phyloP scores from a whole-genome alignment of 176 grass and related monocot genomes.

The Paspalum vaginatum region DNA sequence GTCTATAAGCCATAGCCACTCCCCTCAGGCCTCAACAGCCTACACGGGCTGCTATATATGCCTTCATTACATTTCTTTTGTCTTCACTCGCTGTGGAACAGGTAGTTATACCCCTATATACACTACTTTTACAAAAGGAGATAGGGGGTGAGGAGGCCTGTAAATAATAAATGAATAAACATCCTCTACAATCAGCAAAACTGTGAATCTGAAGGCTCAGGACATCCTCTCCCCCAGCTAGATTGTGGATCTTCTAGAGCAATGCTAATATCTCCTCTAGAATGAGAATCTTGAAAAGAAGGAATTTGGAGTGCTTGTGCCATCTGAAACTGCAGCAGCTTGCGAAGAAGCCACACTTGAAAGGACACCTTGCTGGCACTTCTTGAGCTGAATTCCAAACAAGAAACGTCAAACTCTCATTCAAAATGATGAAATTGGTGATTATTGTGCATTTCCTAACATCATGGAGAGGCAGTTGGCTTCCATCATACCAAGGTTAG shows the following conservation, averaged over 20 bases:
- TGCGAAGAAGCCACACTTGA: slow-evolving; percentile 58
- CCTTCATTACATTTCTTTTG: neutral
- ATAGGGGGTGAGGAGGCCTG: slow-evolving; percentile 12
- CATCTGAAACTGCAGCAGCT: slow-evolving; percentile 56
- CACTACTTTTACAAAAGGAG: slow-evolving; percentile 51
- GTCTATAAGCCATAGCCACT: neutral
- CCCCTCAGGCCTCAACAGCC: too few species aligned
- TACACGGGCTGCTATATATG: slow-evolving; percentile 10
- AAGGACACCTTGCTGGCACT: slow-evolving; percentile 83
- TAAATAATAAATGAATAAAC: slow-evolving; percentile 54
- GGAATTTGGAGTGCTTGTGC: slow-evolving; percentile 52
- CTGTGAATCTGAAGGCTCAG: slow-evolving; percentile 13
- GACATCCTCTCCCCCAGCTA: slow-evolving; percentile 9
- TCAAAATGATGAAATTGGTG: neutral
- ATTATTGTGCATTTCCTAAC: neutral
- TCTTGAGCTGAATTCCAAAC: slow-evolving; percentile 61
- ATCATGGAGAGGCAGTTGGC: neutral
- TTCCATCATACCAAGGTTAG: too few species aligned
- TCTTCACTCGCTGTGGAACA: neutral
- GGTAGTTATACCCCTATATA: slow-evolving; percentile 34
- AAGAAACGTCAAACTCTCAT: slow-evolving; percentile 1
- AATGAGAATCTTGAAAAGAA: slow-evolving; percentile 85
- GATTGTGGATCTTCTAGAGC: slow-evolving; percentile 50
- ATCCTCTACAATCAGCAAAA: slow-evolving; percentile 40
- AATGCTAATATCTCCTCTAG: slow-evolving; percentile 15